These are phyloP conservation scores for Coemansia sp. DNA, from an alignment of 371 early-diverging fungal species.

Conservation along the genomic window DNA sequence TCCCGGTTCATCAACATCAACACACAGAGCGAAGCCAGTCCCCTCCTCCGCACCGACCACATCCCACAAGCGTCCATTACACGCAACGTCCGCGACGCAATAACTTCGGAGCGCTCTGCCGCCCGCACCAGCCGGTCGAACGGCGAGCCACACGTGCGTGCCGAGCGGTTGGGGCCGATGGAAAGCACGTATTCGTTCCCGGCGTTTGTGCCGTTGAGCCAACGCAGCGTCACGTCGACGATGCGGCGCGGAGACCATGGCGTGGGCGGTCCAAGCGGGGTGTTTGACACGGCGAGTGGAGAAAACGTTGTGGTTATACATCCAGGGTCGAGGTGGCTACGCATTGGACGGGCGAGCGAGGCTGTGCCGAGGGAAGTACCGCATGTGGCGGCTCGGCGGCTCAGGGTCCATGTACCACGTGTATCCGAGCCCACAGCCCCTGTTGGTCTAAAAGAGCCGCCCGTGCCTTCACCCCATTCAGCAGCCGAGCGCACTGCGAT, in stretches of 20 bases:
- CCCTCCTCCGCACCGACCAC: neutral
- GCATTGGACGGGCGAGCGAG: slow-evolving; percentile 79
- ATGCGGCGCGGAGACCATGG: slow-evolving; percentile 33
- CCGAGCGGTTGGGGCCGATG: slow-evolving; percentile 6
- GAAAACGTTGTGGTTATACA: slow-evolving; percentile 77
- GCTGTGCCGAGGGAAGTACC: slow-evolving; percentile 76
- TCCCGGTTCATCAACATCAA: slow-evolving; percentile 24
- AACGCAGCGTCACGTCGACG: slow-evolving; percentile 27
- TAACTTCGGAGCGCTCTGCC: slow-evolving; percentile 31
- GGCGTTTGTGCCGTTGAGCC: slow-evolving; percentile 19
- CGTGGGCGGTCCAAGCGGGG: slow-evolving; percentile 9
- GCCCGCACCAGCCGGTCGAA: neutral
- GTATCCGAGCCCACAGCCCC: neutral
- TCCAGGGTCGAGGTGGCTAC: slow-evolving; percentile 78
- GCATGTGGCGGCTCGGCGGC: slow-evolving; percentile 73
- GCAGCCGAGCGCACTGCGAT: neutral
- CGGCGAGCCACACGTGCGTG: neutral
- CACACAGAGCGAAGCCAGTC: slow-evolving; percentile 5
- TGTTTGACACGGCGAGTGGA: slow-evolving; percentile 34
- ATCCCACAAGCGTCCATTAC: slow-evolving; percentile 30
- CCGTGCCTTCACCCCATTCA: too few relatives aligned
- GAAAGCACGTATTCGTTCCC: slow-evolving; percentile 49
- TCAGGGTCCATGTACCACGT: neutral
- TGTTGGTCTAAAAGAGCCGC: neutral
- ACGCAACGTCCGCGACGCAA: slow-evolving; percentile 42